Evolutionary conservation across 176 grass and related monocot genomes (phyloP).

Genomic region (Paspalum vaginatum): DNA sequence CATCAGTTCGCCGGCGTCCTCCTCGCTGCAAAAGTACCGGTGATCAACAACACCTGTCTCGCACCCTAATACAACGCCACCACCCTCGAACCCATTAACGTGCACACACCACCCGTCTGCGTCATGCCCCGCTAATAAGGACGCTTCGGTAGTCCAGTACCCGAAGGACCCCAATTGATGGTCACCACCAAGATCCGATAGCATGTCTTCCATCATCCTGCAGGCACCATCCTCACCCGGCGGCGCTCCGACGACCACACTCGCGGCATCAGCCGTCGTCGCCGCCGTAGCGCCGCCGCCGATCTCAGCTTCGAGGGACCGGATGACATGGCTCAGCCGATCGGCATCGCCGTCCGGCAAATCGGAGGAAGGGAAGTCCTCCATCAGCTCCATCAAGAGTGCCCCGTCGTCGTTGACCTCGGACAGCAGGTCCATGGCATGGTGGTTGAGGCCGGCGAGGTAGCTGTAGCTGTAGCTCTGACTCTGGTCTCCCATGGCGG

Average conservation of each 20-base stretch:
- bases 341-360: slow-evolving; percentile 14
- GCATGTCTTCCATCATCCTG: neutral
- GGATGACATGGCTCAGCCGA: slow-evolving; percentile 45
- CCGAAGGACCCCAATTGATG: neutral
- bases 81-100: slow-evolving; percentile 11
- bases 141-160: slow-evolving; percentile 33
- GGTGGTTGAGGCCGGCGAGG: neutral
- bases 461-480: too few relatives aligned
- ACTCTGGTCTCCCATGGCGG: neutral
- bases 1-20: slow-evolving; percentile 39
- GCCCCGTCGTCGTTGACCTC: neutral
- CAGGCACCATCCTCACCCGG: neutral
- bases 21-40: neutral
- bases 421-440: too few relatives aligned
- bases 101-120: slow-evolving; percentile 37
- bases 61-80: neutral
- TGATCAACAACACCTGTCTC: slow-evolving; percentile 22
- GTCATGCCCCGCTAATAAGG: slow-evolving; percentile 16
- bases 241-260: neutral
- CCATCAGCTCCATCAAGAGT: slow-evolving; percentile 58
- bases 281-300: too few relatives aligned
- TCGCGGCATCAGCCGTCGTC: neutral
- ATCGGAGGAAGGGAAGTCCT: slow-evolving; percentile 35
- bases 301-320: slow-evolving; percentile 68
- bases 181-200: slow-evolving; percentile 35